Conservation (phyloP, 805 yeast genomes). For the Yarrowia yakushimensis region DNA sequence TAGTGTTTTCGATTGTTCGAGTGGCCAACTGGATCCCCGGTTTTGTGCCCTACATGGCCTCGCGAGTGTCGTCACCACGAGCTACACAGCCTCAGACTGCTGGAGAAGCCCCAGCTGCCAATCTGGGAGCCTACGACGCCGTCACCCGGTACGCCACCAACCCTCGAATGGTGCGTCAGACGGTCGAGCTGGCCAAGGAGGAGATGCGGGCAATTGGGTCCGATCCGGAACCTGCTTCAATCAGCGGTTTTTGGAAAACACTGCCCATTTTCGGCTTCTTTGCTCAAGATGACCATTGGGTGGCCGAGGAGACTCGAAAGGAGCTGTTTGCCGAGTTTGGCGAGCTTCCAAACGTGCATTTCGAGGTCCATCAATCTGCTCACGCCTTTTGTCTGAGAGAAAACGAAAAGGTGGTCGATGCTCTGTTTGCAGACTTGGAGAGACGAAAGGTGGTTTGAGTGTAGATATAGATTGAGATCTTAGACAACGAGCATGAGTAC, state of each 20-base stretch:
- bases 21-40: constrained; percentile 24
- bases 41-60: constrained; percentile 33
- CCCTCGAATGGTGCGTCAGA: constrained; percentile 49
- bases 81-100: not conserved
- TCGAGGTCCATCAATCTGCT: constrained; percentile 42
- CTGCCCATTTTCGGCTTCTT: constrained; percentile 54
- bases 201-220: constrained; percentile 51
- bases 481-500: no score
- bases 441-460: not conserved
- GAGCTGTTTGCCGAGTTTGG: constrained; percentile 42
- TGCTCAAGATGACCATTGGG: constrained; percentile 64
- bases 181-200: constrained; percentile 53
- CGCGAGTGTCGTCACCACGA: constrained; percentile 8
- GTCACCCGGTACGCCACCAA: constrained; percentile 45
- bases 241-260: constrained; percentile 47
- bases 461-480: not conserved
- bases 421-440: not conserved
- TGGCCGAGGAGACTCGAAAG: constrained; percentile 49
- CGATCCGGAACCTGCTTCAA: constrained; percentile 40
- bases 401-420: constrained; percentile 46
- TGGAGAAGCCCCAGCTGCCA: not conserved
- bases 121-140: constrained; percentile 34
- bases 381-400: constrained; percentile 63
- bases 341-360: constrained; percentile 34
- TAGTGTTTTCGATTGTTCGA: constrained; percentile 11